Conservation (phyloP, 306 rosid genomes). For the Acacia crassicarpa region DNA sequence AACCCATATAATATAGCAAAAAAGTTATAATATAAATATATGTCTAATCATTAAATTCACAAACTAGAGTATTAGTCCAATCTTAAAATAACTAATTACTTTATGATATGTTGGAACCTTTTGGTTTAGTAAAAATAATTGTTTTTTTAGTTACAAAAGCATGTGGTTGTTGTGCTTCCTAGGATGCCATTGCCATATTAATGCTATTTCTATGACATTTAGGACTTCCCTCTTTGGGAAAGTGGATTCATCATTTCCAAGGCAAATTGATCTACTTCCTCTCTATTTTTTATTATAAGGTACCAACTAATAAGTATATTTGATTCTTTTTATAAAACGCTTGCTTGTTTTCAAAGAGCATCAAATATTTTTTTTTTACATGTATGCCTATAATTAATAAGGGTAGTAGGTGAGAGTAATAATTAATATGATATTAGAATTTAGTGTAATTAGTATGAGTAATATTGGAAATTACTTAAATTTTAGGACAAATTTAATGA, state of each 20-base stretch:
- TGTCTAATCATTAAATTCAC: neutral
- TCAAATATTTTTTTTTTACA: too few species aligned
- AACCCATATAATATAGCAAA: neutral
- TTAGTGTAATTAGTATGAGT: too few species aligned
- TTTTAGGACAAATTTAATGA: too few species aligned
- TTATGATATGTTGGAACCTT: neutral
- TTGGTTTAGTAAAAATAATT: neutral
- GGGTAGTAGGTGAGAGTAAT: too few species aligned
- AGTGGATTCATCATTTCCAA: neutral
- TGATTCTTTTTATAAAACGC: too few species aligned
- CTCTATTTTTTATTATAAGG: too few species aligned
- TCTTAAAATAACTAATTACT: neutral
- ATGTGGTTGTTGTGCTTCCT: neutral
- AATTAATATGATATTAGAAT: too few species aligned
- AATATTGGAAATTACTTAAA: too few species aligned
- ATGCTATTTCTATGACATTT: neutral
- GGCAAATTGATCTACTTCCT: constrained; percentile 32
- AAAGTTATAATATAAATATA: neutral
- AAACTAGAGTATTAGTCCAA: neutral
- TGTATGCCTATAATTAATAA: too few species aligned
- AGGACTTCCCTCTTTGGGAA: constrained; percentile 28
- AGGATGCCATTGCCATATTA: neutral
- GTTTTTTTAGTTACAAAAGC: neutral
- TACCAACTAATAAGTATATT: too few species aligned
- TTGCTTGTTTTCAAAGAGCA: too few species aligned